These are phyloP conservation scores for Cyberlindnera maclurae DNA, from an alignment of 805 yeast genomes.

Conservation along the genomic window DNA sequence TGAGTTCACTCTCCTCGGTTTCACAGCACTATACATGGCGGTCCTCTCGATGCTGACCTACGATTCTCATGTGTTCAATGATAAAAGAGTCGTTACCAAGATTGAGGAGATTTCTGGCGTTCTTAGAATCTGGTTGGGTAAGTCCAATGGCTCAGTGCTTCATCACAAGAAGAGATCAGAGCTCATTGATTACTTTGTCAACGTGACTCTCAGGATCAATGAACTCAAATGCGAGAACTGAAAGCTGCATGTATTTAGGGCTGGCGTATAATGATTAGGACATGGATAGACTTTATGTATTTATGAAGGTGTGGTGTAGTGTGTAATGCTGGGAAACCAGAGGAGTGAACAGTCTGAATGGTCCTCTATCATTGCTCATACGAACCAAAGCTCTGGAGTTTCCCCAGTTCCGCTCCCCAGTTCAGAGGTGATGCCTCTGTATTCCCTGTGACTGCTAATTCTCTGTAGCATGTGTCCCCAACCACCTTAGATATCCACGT, in stretches of 20 bases:
- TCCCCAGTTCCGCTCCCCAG: no score
- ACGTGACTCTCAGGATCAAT: constrained; percentile 20
- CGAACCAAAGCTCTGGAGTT: no score
- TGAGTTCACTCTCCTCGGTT: constrained; percentile 22
- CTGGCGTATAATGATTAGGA: no score
- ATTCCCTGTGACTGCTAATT: constrained; percentile 3
- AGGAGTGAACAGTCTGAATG: no score
- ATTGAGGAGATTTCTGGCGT: constrained; percentile 26
- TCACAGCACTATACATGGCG: constrained; percentile 24
- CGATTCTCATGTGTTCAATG: constrained; percentile 10
- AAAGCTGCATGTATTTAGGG: no score
- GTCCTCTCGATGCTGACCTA: constrained; percentile 18
- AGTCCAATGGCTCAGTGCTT: constrained; percentile 22
- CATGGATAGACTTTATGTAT: neutral
- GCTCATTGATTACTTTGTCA: constrained; percentile 26
- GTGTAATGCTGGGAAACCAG: no score
- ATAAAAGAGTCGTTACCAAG: constrained; percentile 15
- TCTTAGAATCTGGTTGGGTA: constrained; percentile 31
- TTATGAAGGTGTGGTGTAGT: neutral
- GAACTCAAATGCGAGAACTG: constrained; percentile 9
- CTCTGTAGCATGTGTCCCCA: neutral
- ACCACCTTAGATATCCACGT: neutral
- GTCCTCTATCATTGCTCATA: no score
- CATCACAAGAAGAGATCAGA: constrained; percentile 25
- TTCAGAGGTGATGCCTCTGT: no score